Conservation (phyloP, 2,329 filamentous ascomycete genomes). For the Dactylellina sp. region DNA sequence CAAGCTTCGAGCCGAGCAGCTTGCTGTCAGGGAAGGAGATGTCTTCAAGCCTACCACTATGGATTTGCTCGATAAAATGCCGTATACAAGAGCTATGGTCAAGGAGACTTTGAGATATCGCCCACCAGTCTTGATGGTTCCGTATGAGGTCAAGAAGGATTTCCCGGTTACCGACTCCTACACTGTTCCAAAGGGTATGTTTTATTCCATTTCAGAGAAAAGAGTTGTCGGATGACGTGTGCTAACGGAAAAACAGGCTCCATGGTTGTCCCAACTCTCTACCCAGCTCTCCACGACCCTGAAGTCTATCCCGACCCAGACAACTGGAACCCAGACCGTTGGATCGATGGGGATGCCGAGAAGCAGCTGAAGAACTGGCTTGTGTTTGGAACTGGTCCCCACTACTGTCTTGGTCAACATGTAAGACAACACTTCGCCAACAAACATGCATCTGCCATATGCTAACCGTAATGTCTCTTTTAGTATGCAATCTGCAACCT, state of each 20-base stretch:
- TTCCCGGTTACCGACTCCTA: conserved; percentile 90
- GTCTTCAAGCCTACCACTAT: conserved; percentile 77
- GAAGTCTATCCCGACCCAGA: conserved; percentile 93
- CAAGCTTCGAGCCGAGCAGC: conserved; percentile 90
- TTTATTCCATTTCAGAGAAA: background rate
- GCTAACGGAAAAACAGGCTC: conserved; percentile 69
- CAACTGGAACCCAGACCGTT: conserved; percentile 87
- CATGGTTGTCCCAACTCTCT: conserved; percentile 94
- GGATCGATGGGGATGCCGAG: conserved; percentile 89
- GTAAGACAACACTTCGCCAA: conserved; percentile 47
- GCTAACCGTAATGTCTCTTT: conserved; percentile 26
- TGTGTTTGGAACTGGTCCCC: conserved; percentile 93
- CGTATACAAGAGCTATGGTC: conserved; percentile 90
- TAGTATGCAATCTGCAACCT: conserved; percentile 86
- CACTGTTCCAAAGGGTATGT: conserved; percentile 85
- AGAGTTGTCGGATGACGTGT: background rate
- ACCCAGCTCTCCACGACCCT: conserved; percentile 88
- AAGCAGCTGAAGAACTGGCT: conserved; percentile 92
- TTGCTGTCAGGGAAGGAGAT: conserved; percentile 79
- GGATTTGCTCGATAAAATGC: conserved; percentile 87
- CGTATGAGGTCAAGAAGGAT: conserved; percentile 91
- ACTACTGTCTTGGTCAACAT: conserved; percentile 94
- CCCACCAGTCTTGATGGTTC: conserved; percentile 96
- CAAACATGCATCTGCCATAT: background rate
- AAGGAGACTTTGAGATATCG: conserved; percentile 92